Evolutionary conservation across 1,284 basidiomycete genomes (phyloP), one percentile per base, ranked within the genome.

Genomic region (Lignosus rhinocerotis): DNA sequence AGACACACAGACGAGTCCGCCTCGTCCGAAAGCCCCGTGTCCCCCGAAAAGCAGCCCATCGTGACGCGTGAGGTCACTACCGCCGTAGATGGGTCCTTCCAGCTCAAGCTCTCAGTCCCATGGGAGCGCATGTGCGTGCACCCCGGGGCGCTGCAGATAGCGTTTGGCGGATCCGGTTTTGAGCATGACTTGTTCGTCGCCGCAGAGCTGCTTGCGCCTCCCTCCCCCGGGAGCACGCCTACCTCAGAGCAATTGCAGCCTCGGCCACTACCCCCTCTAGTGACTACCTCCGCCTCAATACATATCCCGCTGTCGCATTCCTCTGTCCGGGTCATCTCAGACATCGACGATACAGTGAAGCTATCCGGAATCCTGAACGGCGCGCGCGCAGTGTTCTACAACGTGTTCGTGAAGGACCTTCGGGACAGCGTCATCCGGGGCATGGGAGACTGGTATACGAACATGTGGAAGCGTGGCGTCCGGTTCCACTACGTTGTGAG

Each of bases 331-430:
- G 81, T 97, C 54, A 88, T 98, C 34, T 96, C 93, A 0, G 96
- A 98, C 69, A 90, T 98, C 45, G 96, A 98, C 71, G 96, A 98
- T 72, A 98, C 96, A 0, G 82, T 97, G 62, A 98, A 96, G 70
- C 72, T 83, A 49, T 87, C 90, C 0, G 85, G 87, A 53, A 81
- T 96, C n/a, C 68, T 88, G 2, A 76, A 78, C 12, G 93, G 93
- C 0, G 85, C 91, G 0, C 79, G 92, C 34, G 78, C 85, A 2
- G 85, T 91, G 2, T 95, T 94, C 71, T 78, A 82, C 47, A 90
- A 90, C 65, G 90, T 92, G 0, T 92, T 93, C 62, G 88, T 89
- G 8, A 87, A 85, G 69, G 87, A 89, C 58, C 73, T 93, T 38
- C 77, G 82, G 52, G 93, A 97, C 53, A 83, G 87, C 42, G 77